A percentile compares a stretch with the other conserved stretches of the same genome.
Evolutionary conservation across 176 grass and related monocot genomes (phyloP).

Genomic region (Musa itinerans): DNA sequence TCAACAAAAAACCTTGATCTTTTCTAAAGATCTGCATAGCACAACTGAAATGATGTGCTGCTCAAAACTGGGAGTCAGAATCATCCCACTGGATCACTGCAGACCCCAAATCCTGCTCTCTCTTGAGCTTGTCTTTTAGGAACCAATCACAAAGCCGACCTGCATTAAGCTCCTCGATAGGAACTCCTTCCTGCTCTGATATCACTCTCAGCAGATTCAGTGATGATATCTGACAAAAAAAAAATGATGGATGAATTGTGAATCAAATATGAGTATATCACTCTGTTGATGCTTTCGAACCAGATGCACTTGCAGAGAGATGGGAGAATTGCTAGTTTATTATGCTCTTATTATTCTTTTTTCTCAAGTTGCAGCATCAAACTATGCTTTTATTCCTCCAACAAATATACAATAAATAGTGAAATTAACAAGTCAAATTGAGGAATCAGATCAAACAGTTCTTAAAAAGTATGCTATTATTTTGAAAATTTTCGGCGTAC

Average conservation of each 20-base stretch:
- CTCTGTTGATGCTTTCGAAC: not conserved
- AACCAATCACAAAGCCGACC: slow-evolving; percentile 92
- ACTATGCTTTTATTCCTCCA: no score
- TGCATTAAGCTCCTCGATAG: slow-evolving; percentile 88
- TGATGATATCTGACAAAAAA: slow-evolving; percentile 69
- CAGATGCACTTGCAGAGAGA: not conserved
- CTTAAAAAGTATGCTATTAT: no score
- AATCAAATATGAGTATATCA: not conserved
- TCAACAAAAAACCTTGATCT: no score
- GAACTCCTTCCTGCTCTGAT: slow-evolving; percentile 74
- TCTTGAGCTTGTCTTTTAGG: slow-evolving; percentile 88
- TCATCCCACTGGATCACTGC: slow-evolving; percentile 92
- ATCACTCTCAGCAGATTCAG: slow-evolving; percentile 79
- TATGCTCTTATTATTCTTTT: no score
- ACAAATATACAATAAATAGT: no score
- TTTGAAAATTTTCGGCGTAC: no score
- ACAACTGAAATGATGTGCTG: not conserved
- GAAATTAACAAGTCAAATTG: no score
- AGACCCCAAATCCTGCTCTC: slow-evolving; percentile 50
- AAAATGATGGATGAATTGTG: not conserved
- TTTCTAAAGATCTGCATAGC: no score
- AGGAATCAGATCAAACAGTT: no score
- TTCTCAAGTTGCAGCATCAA: no score
- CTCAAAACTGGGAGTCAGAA: slow-evolving; percentile 22
- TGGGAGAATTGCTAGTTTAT: not conserved